Conservation (phyloP, 768 basidiomycete genomes). For the Symmetrospora coprosmae region DNA sequence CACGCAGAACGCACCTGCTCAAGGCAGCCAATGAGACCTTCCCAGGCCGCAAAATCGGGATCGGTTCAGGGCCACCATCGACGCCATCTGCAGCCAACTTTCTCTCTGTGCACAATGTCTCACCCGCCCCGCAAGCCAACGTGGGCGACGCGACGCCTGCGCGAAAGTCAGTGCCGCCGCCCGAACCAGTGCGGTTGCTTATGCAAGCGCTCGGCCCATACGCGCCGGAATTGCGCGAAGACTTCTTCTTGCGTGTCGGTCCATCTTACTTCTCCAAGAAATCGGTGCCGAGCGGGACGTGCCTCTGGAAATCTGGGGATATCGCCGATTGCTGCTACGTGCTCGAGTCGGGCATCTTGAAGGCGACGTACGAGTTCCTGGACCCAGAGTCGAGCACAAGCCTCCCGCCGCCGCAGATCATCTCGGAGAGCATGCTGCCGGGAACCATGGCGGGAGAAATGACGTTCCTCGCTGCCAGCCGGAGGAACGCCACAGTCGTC, state of each 20-base stretch:
- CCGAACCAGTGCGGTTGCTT: slow-evolving; percentile 30
- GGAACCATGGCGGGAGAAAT: slow-evolving; percentile 87
- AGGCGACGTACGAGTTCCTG: slow-evolving; percentile 67
- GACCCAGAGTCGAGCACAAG: slow-evolving; percentile 54
- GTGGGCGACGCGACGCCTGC: too few species aligned
- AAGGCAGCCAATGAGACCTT: slow-evolving; percentile 28
- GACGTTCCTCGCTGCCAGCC: slow-evolving; percentile 60
- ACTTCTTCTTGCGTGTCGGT: slow-evolving; percentile 50
- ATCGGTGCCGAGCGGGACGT: slow-evolving; percentile 45
- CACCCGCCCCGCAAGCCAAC: too few species aligned
- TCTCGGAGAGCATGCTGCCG: slow-evolving; percentile 30
- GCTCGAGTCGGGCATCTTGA: slow-evolving; percentile 69
- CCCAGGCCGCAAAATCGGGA: neutral
- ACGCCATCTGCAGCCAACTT: too few species aligned
- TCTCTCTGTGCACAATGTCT: too few species aligned
- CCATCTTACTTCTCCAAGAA: slow-evolving; percentile 60
- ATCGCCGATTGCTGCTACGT: slow-evolving; percentile 54
- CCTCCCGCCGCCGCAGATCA: slow-evolving; percentile 36
- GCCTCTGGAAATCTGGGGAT: slow-evolving; percentile 58
- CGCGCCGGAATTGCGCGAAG: slow-evolving; percentile 43
- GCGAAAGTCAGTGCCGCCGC: too few species aligned
- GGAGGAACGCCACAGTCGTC: slow-evolving; percentile 70
- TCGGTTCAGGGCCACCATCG: too few species aligned
- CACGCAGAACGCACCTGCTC: slow-evolving; percentile 27
- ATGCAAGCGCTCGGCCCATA: slow-evolving; percentile 58